Evolutionary conservation across 78 protist genomes (phyloP), one percentile per base, ranked within the genome.

Genomic region (Dictyostelium citrinum): DNA sequence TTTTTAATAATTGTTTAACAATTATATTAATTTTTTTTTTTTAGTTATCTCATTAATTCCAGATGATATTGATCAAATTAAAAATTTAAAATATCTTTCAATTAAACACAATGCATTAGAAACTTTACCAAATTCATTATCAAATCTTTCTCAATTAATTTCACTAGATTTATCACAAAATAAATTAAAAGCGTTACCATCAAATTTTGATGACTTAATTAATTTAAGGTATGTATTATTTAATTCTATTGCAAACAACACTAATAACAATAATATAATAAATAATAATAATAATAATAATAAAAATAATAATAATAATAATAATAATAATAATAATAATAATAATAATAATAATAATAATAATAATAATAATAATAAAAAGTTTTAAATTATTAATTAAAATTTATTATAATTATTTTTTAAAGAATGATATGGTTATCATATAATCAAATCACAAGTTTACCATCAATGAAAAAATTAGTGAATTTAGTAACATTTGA

Each of bases 121-220:
- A 16, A 2, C 81, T 39, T 33, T 88, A 31, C 93, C 93, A 41
- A 22, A 39, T 22, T 35, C 51, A 20, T 33, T 88, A 68, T 46
- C 80, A 61, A 88, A 88, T 22, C 81, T 88, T 45, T 24, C 33
- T 27, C 33, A 88, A 45, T 20, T 88, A 12, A 35, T 78, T 14
- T 49, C 93, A 14, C 31, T 88, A 5, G 93, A 88, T 35, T 33
- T 88, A 27, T 74, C 93, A n/a, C 78, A 88, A 14, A 88, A 88
- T 82, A 88, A 46, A 78, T 6, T 88, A 20, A 76, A 68, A 60
- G 70, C 85, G 2, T 68, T 88, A 68, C 93, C 93, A 46, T 10
- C 16, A 14, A 20, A 68, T 33, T 88, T 88, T 79, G 93, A 78
- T 3, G 29, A 78, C 20, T 31, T 88, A n/a, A 35, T 78, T 11